phyloP scores from a whole-genome alignment of 2,329 filamentous ascomycete species.

The Alternaria sp. region DNA sequence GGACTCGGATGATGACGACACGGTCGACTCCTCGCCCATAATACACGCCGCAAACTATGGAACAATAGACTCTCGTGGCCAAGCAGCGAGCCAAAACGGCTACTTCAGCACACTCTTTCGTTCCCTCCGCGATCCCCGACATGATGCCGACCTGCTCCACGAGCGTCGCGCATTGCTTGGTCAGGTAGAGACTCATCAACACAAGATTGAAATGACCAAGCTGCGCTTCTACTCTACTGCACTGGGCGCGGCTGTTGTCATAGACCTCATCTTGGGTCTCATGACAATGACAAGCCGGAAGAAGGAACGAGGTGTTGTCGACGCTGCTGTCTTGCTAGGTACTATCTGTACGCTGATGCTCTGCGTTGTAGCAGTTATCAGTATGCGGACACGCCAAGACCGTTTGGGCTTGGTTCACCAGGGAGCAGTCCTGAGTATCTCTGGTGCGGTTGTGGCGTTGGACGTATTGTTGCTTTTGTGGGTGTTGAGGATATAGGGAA shows the following conservation, averaged over 20 bases:
- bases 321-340: slow-evolving; percentile 75
- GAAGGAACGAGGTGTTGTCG: slow-evolving; percentile 74
- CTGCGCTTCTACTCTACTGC: slow-evolving; percentile 57
- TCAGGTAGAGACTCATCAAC: slow-evolving; percentile 43
- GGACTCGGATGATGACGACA: slow-evolving; percentile 62
- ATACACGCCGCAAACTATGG: slow-evolving; percentile 59
- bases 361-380: slow-evolving; percentile 40
- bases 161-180: slow-evolving; percentile 60
- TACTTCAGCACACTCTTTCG: slow-evolving; percentile 47
- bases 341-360: slow-evolving; percentile 69
- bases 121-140: slow-evolving; percentile 34
- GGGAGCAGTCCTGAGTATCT: slow-evolving; percentile 37
- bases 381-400: slow-evolving; percentile 44
- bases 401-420: slow-evolving; percentile 45
- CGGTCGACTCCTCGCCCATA: slow-evolving; percentile 50
- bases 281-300: slow-evolving; percentile 74
- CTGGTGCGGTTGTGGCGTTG: slow-evolving; percentile 36
- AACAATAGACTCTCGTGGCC: slow-evolving; percentile 27
- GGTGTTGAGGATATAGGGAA: slow-evolving; percentile 32
- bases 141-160: slow-evolving; percentile 56
- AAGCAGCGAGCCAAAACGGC: slow-evolving; percentile 21
- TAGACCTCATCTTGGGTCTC: slow-evolving; percentile 71
- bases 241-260: slow-evolving; percentile 67
- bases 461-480: slow-evolving; percentile 44
- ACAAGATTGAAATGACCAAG: slow-evolving; percentile 48